Percentiles rank a stretch among this genome's conserved stretches.
Evolutionary conservation across 2,329 filamentous ascomycete genomes (phyloP).

Genomic region (Fusarium pseudonygamai): DNA sequence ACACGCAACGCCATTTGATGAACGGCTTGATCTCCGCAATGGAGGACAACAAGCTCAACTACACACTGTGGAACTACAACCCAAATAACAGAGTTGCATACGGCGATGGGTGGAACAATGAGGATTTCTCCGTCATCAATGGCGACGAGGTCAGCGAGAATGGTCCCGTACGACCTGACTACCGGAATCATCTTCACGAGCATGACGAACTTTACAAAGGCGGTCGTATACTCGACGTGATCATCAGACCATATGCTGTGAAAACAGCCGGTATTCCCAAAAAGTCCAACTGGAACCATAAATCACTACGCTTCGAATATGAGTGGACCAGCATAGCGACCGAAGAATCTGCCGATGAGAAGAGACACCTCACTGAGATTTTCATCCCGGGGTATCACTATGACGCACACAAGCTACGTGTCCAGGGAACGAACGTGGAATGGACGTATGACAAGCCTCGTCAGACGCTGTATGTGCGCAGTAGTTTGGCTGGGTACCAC

Average conservation of each 20-base stretch:
- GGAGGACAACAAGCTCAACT: constrained; percentile 51
- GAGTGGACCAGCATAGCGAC: constrained; percentile 42
- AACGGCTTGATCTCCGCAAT: constrained; percentile 52
- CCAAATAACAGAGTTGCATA: constrained; percentile 51
- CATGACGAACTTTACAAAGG: constrained; percentile 51
- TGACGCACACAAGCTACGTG: constrained; percentile 38
- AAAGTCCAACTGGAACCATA: constrained; percentile 49
- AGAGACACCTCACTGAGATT: constrained; percentile 47
- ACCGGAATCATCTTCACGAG: constrained; percentile 47
- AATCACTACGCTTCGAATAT: constrained; percentile 48
- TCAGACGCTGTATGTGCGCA: constrained; percentile 46
- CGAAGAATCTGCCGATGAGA: constrained; percentile 30
- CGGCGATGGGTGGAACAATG: constrained; percentile 55
- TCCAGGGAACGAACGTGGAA: constrained; percentile 44
- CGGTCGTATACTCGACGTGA: constrained; percentile 50
- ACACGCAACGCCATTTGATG: constrained; percentile 52
- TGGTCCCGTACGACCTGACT: constrained; percentile 42
- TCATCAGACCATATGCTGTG: constrained; percentile 53
- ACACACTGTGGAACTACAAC: constrained; percentile 55
- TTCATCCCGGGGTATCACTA: constrained; percentile 54
- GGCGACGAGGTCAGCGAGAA: constrained; percentile 45
- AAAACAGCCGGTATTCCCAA: constrained; percentile 51
- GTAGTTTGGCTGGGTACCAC: constrained; percentile 27
- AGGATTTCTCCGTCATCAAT: constrained; percentile 55
- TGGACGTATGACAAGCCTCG: constrained; percentile 43